A percentile compares a stretch with the other conserved stretches of the same genome.
These are phyloP conservation scores for Backusella australiensis DNA, from an alignment of 192 early-diverging fungal species.

Conservation along the genomic window DNA sequence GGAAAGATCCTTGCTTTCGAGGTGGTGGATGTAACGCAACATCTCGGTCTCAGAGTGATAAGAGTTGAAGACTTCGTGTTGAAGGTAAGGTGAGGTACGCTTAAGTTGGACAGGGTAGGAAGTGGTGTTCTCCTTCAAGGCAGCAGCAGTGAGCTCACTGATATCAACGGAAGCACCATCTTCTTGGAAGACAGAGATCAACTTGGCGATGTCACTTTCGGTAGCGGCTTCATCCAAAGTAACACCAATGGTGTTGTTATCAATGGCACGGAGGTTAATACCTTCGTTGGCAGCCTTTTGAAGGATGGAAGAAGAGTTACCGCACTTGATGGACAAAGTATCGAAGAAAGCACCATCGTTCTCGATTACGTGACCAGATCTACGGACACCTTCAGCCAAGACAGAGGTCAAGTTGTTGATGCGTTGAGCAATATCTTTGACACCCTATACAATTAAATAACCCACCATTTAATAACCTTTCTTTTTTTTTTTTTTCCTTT, in stretches of 20 bases:
- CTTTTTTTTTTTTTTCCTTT: too few relatives aligned
- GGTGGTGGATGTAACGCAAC: slow-evolving; percentile 92
- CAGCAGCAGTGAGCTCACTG: slow-evolving; percentile 51
- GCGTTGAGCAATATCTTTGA: slow-evolving; percentile 86
- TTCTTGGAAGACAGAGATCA: slow-evolving; percentile 78
- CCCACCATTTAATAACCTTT: not conserved
- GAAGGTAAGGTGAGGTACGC: slow-evolving; percentile 76
- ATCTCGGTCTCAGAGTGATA: slow-evolving; percentile 99
- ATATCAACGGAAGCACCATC: slow-evolving; percentile 50
- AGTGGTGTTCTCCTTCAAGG: slow-evolving; percentile 40
- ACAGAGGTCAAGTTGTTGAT: slow-evolving; percentile 89
- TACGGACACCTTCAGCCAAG: slow-evolving; percentile 72
- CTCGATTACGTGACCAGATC: slow-evolving; percentile 78
- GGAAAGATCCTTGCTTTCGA: slow-evolving; percentile 98
- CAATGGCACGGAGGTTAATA: slow-evolving; percentile 89
- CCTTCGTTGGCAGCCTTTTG: slow-evolving; percentile 67
- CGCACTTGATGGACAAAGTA: slow-evolving; percentile 84
- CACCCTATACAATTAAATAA: slow-evolving; percentile 51
- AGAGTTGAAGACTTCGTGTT: slow-evolving; percentile 92
- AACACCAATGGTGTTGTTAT: slow-evolving; percentile 74
- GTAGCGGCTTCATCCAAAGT: slow-evolving; percentile 93
- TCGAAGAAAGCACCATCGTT: slow-evolving; percentile 88
- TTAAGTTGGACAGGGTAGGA: slow-evolving; percentile 60
- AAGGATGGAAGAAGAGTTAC: slow-evolving; percentile 63
- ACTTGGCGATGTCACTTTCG: slow-evolving; percentile 74